Conservation (phyloP, 2,329 filamentous ascomycete genomes). For the Penicillium freii region DNA sequence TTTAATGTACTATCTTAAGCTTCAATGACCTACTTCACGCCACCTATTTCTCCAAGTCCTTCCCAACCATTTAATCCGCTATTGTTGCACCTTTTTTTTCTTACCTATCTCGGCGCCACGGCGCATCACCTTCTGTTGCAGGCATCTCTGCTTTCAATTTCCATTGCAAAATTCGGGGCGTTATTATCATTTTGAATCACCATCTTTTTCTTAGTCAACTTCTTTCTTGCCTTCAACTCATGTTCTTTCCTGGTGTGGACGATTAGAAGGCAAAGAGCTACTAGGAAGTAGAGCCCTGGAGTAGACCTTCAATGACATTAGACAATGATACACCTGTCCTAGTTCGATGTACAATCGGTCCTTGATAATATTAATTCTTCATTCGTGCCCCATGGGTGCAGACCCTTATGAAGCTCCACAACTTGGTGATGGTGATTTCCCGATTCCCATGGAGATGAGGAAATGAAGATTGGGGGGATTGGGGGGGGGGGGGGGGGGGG, state of each 20-base stretch:
- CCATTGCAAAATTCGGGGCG: neutral
- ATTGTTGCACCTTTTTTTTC: neutral
- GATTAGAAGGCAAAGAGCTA: neutral
- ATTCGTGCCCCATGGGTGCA: neutral
- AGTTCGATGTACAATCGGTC: neutral
- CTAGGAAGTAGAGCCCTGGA: neutral
- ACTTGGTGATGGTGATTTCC: no score
- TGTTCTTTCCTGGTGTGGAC: neutral
- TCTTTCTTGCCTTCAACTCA: neutral
- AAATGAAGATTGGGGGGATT: neutral
- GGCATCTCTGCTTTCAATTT: neutral
- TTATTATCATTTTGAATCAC: neutral
- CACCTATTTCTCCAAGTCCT: neutral
- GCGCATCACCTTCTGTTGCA: neutral
- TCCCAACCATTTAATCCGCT: constrained; percentile 3
- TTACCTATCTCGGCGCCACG: neutral
- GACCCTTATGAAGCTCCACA: no score
- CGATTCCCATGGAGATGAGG: no score
- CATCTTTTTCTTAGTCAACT: neutral
- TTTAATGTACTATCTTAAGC: constrained; percentile 8
- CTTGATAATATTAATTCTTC: neutral
- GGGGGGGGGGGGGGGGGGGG: neutral
- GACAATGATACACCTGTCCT: neutral
- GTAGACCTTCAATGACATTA: neutral
- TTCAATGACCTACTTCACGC: constrained; percentile 10